Evolutionary conservation across 768 basidiomycete genomes (phyloP), one percentile per base, ranked within the genome.

Genomic region (Mycena venus): DNA sequence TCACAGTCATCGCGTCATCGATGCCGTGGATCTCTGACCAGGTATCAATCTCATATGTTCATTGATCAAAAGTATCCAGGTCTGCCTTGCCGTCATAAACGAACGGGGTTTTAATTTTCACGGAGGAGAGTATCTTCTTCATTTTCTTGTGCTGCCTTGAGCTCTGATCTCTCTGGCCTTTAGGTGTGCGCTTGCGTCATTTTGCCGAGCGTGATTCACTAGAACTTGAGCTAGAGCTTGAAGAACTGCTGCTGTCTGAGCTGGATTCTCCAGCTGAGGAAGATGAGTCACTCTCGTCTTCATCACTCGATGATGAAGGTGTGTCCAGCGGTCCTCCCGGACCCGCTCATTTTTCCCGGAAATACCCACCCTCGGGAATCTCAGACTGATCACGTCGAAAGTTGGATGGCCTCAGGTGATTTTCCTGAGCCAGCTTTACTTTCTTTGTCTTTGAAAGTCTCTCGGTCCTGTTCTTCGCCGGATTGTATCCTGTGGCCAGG

Each of bases 61-160:
- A 68, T 7, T 73, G 65, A 19, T 79, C 78, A 47, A 73, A 79
- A 0, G 44, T 3, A 47, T 79, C 78, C 0, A 79, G 60, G 27
- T 79, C 75, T 0, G 73, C 29, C 32, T 51, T 72, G 0, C 78
- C 78, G 17, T 76, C 64, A 53, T 67, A 79, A 21, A 59, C 47
- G 14, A 77, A 68, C 6, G 76, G 78, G 3, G 66, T 7, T 17
- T 74, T 75, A 31, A 75, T 38, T 27, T 79, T 77, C 0, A 78
- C 51, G 3, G 73, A 73, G 17, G 61, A 15, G 10, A 78, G 44
- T 15, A 63, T 73, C 21, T 61, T 64, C 31, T 62, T 59, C 36
- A 59, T 51, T 10, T 36, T 44, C 32, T n/a, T 55, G 21, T 65
- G 23, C 15, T 40, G 44, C 38, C 53, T 72, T 40, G 25, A 53